Evolutionary conservation across 345 rosid genomes (phyloP), one percentile per base, ranked within the genome.

Genomic region (Linum tenue): DNA sequence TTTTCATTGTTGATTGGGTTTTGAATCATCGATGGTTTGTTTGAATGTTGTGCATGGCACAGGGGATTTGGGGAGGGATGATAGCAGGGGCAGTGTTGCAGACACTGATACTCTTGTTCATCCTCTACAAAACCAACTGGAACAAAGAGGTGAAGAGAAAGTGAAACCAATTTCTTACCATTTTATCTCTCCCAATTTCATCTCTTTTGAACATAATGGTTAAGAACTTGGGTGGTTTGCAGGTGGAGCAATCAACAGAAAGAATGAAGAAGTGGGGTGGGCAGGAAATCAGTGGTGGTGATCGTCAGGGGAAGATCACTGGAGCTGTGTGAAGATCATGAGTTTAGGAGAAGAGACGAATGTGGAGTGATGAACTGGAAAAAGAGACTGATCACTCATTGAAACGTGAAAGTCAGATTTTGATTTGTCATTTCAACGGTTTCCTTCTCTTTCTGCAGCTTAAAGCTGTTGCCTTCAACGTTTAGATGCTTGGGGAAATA

Each of bases 61-160:
- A 89, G 95, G 95, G 98, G 66, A 76, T 92, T 5, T 89, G 92
- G 96, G 75, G 75, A 22, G 96, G 92, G 56, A 89, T 92, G 98
- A 81, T 92, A 8, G 73, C 82, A 1, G 98, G 98, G 58, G 80
- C 82, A 37, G 79, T 85, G 4, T 71, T 85, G 75, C 98, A 92
- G 66, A 89, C 95, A 7, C 14, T 83, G 69, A 39, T 87, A 60
- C 83, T 87, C 4, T 48, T 84, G 59, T 37, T 82, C 38, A 80
- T 86, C 55, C 78, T 86, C 10, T 81, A 81, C 70, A 85, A 67
- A 75, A 87, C 89, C 39, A 86, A 89, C 74, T 87, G 95, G 98
- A 83, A 78, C 62, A 83, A 82, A 70, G 98, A 92, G 89, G 98
- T 83, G 62, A 77, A 67, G 48, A 15, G 5, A 12, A 37, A 5